Conservation (phyloP, 257 asterid genomes). For the Solanum etuberosum region DNA sequence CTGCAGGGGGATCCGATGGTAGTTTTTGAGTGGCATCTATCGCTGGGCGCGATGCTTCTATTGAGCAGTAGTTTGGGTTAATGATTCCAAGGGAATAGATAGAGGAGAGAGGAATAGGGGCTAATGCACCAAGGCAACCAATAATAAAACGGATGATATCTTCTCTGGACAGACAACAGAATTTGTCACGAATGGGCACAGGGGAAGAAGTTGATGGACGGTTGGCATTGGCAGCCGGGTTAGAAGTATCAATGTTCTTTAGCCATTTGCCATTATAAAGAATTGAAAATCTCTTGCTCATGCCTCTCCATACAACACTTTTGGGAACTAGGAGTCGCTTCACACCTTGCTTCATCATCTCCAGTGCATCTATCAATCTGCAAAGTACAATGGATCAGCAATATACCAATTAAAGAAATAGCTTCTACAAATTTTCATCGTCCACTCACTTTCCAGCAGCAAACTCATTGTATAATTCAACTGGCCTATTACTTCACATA, state of each 20-base stretch:
- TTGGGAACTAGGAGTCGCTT: slow-evolving; percentile 93
- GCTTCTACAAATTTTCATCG: neutral
- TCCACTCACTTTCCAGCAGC: neutral
- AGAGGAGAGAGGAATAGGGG: slow-evolving; percentile 89
- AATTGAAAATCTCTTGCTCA: slow-evolving; percentile 92
- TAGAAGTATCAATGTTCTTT: slow-evolving; percentile 39
- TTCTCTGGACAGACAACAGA: slow-evolving; percentile 86
- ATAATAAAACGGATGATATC: slow-evolving; percentile 89
- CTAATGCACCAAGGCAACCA: slow-evolving; percentile 95
- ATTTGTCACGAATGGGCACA: slow-evolving; percentile 45
- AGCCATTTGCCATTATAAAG: slow-evolving; percentile 87
- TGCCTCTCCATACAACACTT: slow-evolving; percentile 73
- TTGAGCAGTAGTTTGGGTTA: slow-evolving; percentile 50
- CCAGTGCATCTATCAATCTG: slow-evolving; percentile 93
- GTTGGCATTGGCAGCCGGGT: slow-evolving; percentile 15
- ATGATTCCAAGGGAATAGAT: slow-evolving; percentile 62
- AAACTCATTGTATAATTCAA: neutral
- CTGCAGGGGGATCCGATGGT: slow-evolving; percentile 71
- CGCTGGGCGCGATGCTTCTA: slow-evolving; percentile 66
- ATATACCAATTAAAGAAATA: neutral
- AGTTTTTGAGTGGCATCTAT: slow-evolving; percentile 40
- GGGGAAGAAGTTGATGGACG: slow-evolving; percentile 53
- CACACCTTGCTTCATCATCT: slow-evolving; percentile 98
- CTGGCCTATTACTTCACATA: neutral
- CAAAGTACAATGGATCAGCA: slow-evolving; percentile 8